Percentiles rank a stretch among this genome's conserved stretches.
Evolutionary conservation across 2,329 filamentous ascomycete genomes (phyloP).

Genomic region (Sporothrix protearum): DNA sequence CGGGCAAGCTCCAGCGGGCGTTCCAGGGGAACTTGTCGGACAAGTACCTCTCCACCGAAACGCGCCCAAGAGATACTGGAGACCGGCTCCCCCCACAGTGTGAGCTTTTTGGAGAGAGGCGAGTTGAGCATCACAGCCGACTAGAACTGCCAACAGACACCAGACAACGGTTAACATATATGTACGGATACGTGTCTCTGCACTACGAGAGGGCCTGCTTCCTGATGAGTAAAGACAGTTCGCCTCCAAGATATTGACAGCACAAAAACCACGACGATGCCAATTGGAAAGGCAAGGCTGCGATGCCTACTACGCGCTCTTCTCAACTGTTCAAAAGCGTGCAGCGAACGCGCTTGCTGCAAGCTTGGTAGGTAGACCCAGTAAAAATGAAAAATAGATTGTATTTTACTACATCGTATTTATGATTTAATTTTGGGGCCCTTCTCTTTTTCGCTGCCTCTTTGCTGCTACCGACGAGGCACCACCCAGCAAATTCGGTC

Average conservation of each 20-base stretch:
- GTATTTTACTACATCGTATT: background rate
- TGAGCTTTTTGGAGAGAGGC: background rate
- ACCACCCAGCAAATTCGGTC: constrained; percentile 16
- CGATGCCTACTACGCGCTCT: background rate
- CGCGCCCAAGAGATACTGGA: background rate
- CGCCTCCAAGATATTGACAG: background rate
- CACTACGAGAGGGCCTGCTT: background rate
- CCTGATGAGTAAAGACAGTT: background rate
- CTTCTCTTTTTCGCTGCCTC: background rate
- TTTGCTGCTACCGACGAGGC: constrained; percentile 9
- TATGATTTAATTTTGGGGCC: constrained; percentile 1
- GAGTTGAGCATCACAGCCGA: background rate
- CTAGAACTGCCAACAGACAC: background rate
- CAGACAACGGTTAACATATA: background rate
- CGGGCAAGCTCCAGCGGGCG: background rate
- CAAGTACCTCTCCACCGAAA: background rate
- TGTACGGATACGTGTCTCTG: background rate
- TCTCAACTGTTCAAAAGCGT: background rate
- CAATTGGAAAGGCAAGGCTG: constrained; percentile 7
- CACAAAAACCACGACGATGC: background rate
- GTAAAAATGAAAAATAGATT: constrained; percentile 13
- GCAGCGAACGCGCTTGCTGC: constrained; percentile 3
- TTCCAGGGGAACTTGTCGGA: background rate
- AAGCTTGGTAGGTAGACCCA: background rate
- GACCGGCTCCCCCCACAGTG: constrained; percentile 5